Conservation (phyloP, 1,139 yeast genomes). For the Diutina neorugosa region DNA sequence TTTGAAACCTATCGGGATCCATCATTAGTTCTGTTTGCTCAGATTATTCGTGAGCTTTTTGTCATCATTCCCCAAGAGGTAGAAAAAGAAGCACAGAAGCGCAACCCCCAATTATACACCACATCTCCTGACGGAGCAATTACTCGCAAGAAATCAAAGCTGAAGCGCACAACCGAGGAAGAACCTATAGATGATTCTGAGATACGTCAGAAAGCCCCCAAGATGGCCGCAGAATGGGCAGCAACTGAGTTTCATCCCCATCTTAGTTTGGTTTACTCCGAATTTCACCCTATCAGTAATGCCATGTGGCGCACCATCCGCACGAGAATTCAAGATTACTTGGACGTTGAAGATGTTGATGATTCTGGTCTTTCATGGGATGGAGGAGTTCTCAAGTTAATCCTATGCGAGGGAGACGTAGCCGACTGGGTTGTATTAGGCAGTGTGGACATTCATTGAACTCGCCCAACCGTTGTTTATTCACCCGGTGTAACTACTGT, state of each 20-base stretch:
- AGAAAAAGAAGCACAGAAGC: slow-evolving; percentile 9
- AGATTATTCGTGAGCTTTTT: slow-evolving; percentile 58
- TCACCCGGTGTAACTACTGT: neutral
- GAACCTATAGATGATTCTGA: slow-evolving; percentile 17
- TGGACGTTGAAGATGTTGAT: slow-evolving; percentile 40
- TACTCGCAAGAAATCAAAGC: neutral
- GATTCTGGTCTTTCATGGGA: slow-evolving; percentile 41
- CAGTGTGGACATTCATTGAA: slow-evolving; percentile 25
- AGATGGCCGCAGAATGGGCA: slow-evolving; percentile 44
- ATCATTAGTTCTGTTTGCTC: slow-evolving; percentile 52
- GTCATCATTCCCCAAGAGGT: slow-evolving; percentile 27
- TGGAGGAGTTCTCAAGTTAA: slow-evolving; percentile 59
- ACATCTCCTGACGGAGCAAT: neutral
- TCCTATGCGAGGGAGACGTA: slow-evolving; percentile 66
- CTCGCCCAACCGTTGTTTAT: neutral
- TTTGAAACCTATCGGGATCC: slow-evolving; percentile 45
- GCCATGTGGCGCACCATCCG: slow-evolving; percentile 58
- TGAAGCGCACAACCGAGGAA: slow-evolving; percentile 10
- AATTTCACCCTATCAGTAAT: slow-evolving; percentile 53
- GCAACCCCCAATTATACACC: slow-evolving; percentile 8
- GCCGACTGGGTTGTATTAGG: slow-evolving; percentile 64
- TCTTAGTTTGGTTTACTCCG: slow-evolving; percentile 59
- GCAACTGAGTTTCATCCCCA: slow-evolving; percentile 56
- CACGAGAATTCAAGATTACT: slow-evolving; percentile 57
- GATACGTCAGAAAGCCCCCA: slow-evolving; percentile 20